A percentile compares a stretch with the other conserved stretches of the same genome.
Evolutionary conservation across 129 eudicot genomes (phyloP).

Genomic region (Apium graveolens): DNA sequence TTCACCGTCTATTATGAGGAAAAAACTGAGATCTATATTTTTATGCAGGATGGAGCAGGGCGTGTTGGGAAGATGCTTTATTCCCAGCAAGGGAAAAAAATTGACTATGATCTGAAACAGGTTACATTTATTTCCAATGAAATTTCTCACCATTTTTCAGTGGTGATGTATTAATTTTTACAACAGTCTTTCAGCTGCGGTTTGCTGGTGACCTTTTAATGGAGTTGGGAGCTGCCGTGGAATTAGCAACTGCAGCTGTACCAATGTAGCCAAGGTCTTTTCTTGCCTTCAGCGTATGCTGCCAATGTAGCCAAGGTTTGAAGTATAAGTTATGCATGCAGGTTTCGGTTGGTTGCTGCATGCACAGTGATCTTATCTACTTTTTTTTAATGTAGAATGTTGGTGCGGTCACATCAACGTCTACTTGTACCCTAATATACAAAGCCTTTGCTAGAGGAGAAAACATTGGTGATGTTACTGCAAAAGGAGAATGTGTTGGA

Average conservation of each 20-base stretch:
- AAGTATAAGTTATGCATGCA: neutral
- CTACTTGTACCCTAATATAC: conserved; percentile 95
- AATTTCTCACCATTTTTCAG: neutral
- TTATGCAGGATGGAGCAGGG: conserved; percentile 88
- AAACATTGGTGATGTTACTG: conserved; percentile 97
- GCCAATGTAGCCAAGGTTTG: conserved; percentile 95
- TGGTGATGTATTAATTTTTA: neutral
- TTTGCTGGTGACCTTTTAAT: conserved; percentile 88
- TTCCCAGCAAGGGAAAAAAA: conserved; percentile 94
- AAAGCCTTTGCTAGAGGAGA: conserved; percentile 98
- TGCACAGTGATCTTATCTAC: neutral
- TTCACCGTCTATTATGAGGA: neutral
- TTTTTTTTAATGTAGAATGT: conserved; percentile 58
- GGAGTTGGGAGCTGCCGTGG: conserved; percentile 97
- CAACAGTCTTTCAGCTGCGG: conserved; percentile 58
- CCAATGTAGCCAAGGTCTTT: conserved; percentile 95
- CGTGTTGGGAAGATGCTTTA: conserved; percentile 95
- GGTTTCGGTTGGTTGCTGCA: too few relatives aligned
- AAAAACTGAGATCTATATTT: neutral
- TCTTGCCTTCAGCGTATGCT: conserved; percentile 96
- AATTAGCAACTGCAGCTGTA: conserved; percentile 83
- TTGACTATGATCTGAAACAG: conserved; percentile 97
- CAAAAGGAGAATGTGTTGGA: conserved; percentile 98
- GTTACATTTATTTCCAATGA: conserved; percentile 18
- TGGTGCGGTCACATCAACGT: conserved; percentile 94